Evolutionary conservation across 768 basidiomycete genomes (phyloP).

Genomic region (Trametes elegans): DNA sequence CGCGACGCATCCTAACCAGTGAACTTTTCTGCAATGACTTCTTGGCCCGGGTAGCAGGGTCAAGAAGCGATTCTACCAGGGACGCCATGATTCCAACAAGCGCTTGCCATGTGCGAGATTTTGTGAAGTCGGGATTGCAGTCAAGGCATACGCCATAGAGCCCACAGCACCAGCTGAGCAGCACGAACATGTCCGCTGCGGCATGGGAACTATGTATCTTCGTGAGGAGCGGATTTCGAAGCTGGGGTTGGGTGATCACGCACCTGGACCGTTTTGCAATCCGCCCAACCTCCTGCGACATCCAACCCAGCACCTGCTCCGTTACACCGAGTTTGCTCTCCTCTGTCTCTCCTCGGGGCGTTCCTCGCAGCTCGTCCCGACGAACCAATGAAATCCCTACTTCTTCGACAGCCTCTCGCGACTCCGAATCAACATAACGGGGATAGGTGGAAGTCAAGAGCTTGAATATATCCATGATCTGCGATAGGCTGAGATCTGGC

Average conservation of each 20-base stretch:
- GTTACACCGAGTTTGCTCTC: conserved; percentile 55
- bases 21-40: conserved; percentile 58
- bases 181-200: conserved; percentile 60
- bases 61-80: conserved; percentile 58
- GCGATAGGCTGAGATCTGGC: conserved; percentile 58
- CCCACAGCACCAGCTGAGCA: conserved; percentile 69
- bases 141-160: conserved; percentile 54
- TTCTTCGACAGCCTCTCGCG: conserved; percentile 67
- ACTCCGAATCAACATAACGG: conserved; percentile 70
- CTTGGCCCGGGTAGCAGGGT: conserved; percentile 52
- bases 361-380: conserved; percentile 56
- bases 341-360: conserved; percentile 36
- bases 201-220: conserved; percentile 35
- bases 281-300: conserved; percentile 61
- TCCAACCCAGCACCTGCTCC: conserved; percentile 76
- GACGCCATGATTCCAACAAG: conserved; percentile 57
- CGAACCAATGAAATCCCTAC: conserved; percentile 63
- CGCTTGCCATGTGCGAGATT: conserved; percentile 47
- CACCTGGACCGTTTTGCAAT: conserved; percentile 61
- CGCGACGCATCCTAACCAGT: conserved; percentile 59
- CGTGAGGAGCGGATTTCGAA: neutral
- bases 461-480: conserved; percentile 67
- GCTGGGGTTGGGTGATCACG: conserved; percentile 26
- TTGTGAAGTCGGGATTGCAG: conserved; percentile 42
- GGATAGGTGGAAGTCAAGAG: conserved; percentile 76